Evolutionary conservation across 2,329 filamentous ascomycete species (phyloP), one percentile per base, ranked within the genome.

Genomic region (Erysiphe neolycopersici): DNA sequence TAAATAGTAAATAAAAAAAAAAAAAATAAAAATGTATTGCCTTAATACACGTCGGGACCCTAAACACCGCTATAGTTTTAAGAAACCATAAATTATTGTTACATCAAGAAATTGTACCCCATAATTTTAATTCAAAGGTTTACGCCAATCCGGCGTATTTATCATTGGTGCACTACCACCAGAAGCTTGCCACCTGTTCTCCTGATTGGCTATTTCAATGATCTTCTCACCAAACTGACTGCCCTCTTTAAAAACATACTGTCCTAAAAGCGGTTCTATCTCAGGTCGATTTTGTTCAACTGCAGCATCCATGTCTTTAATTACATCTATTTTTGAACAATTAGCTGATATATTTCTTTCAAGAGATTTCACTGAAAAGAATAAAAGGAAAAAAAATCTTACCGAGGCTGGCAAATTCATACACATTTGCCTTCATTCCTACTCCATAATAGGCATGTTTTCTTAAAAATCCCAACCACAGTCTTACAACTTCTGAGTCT

Each of bases 401-500:
- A 79, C 79, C 76, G 46, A 85, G 58, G 45, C 70, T 69, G 54
- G 79, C 74, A 60, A 82, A 85, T 57, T 93, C 82, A 75, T 80
- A 98, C 42, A 95, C 71, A 58, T 98, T 94, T 43, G 89, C 89
- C 68, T 98, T 98, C 84, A 98, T 91, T 54, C 89, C 89, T 36
- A 95, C 77, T n/a, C 89, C 89, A 52, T 91, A 81, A 58, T 89
- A 92, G 37, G 84, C 81, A 57, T 94, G 79, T 62, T 92, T 92
- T 56, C 80, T 73, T 56, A 98, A 60, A 57, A 92, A 95, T 0
- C 83, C 84, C 46, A 98, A 64, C 89, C 89, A 98, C 26, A 85
- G 61, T 60, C 91, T 79, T 32, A 98, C 84, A 1, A 75, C 77
- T 58, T 94, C 82, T 0, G 84, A 76, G 54, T 94, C 69, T 0